Base-by-base conservation (phyloP, 345 rosid genomes). In the Camelina neglecta region DNA sequence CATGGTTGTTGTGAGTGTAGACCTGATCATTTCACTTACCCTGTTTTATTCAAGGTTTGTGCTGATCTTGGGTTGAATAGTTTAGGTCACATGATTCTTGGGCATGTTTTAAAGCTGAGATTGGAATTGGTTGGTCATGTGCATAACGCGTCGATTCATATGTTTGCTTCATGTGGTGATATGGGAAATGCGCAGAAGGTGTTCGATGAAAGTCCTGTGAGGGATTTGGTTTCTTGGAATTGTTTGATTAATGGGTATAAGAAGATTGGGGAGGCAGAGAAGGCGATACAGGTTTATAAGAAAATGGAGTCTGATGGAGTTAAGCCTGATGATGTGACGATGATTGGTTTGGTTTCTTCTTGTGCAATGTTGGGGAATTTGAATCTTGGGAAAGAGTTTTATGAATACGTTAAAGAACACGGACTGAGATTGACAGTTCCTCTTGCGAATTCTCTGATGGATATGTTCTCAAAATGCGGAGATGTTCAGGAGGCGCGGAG, bases 191-290 rank as follows among this genome's bases (percentile, higher is more conserved):
- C 98, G 38, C 74, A 78, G 39, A 82, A 85, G 82, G 82, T 90
- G 90, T 94, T 94, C 55, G 95, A 90, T 80, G 84, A 82, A 87
- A 63, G 91, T 82, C 66, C 82, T 39, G 90, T 85, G 24, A 92
- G 91, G 67, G 88, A 92, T 66, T 85, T 86, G 85, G 94, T 93
- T 80, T 84, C 98, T 53, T 93, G 97, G 97, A 93, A 91, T 65
- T 84, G 84, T 31, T 83, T 93, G 88, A 91, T 91, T 77, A 85
- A 85, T 76, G 98, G 98, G 55, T 91, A 82, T 71, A 87, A 81
- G 77, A 88, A 82, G 81, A 65, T 84, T 57, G 90, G 90, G 0
- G 29, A 73, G 16, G 81, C 86, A 1, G 74, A 62, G 60, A 82
- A 81, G 58, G 95, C 98, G 3, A 31, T 94, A 12, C 6, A 53